Conservation (phyloP, 2,329 filamentous ascomycete species). For the Trichoderma oligosporum region DNA sequence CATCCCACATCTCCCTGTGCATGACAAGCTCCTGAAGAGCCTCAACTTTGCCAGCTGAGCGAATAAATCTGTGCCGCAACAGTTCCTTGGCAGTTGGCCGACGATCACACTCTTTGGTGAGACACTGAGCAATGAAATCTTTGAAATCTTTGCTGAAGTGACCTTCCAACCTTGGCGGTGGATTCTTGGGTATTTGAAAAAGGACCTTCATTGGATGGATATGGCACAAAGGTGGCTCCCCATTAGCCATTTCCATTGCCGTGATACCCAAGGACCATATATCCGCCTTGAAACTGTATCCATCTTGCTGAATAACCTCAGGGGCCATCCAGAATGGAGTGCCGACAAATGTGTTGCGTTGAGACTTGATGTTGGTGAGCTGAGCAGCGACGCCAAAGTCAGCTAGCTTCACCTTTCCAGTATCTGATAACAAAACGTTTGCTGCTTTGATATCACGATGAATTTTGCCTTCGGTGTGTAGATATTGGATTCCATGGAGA, state of each 20-base stretch:
- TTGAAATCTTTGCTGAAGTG: constrained; percentile 87
- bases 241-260: constrained; percentile 82
- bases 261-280: constrained; percentile 93
- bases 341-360: constrained; percentile 94
- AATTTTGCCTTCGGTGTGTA: constrained; percentile 91
- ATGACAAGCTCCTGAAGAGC: constrained; percentile 81
- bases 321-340: constrained; percentile 98
- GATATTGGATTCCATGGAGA: constrained; percentile 83
- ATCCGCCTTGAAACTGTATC: constrained; percentile 82
- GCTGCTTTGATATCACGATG: constrained; percentile 96
- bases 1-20: constrained; percentile 78
- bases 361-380: constrained; percentile 94
- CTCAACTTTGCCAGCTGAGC: constrained; percentile 81
- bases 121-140: constrained; percentile 85
- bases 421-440: constrained; percentile 87
- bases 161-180: constrained; percentile 79
- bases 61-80: constrained; percentile 83
- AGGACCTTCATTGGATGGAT: constrained; percentile 93
- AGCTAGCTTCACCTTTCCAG: constrained; percentile 88
- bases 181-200: constrained; percentile 85
- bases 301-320: constrained; percentile 85
- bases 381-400: constrained; percentile 98
- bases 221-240: constrained; percentile 81
- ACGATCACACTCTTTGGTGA: constrained; percentile 86
- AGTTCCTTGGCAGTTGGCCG: constrained; percentile 83